phyloP scores from a whole-genome alignment of 805 yeast genomes.

The Myxozyma vanderwaltii region DNA sequence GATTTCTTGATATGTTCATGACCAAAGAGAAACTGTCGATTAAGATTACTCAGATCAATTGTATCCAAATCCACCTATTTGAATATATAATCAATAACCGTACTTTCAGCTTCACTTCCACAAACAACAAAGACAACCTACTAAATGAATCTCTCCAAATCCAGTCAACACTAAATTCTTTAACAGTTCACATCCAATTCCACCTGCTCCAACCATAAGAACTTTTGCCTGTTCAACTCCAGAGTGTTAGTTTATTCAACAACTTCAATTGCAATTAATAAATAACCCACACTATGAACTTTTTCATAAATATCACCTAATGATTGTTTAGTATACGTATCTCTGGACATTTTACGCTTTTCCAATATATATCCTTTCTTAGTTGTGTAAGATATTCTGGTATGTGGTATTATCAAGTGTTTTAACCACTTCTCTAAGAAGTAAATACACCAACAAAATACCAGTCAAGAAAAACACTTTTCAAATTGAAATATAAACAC shows the following conservation, averaged over 20 bases:
- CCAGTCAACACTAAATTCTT: constrained; percentile 79
- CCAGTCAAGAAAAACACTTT: too few relatives aligned
- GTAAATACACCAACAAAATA: too few relatives aligned
- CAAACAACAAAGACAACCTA: constrained; percentile 11
- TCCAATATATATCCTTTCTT: too few relatives aligned
- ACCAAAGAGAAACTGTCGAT: constrained; percentile 89
- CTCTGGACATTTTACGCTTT: background rate
- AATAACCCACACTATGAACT: background rate
- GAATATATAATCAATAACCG: background rate
- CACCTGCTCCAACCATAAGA: constrained; percentile 92
- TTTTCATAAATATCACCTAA: constrained; percentile 6
- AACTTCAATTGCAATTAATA: background rate
- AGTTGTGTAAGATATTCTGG: too few relatives aligned
- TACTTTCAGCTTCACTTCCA: too few relatives aligned
- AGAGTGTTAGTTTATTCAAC: too few relatives aligned
- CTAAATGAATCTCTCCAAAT: constrained; percentile 83
- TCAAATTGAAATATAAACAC: too few relatives aligned
- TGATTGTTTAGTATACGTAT: constrained; percentile 1
- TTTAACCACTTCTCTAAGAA: too few relatives aligned
- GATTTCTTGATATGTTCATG: constrained; percentile 87
- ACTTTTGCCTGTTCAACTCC: constrained; percentile 46
- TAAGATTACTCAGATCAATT: constrained; percentile 86
- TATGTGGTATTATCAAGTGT: too few relatives aligned
- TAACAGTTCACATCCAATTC: constrained; percentile 89
- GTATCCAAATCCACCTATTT: constrained; percentile 81